Conservation (phyloP, 2,329 filamentous ascomycete species). For the Penicillium sp. region DNA sequence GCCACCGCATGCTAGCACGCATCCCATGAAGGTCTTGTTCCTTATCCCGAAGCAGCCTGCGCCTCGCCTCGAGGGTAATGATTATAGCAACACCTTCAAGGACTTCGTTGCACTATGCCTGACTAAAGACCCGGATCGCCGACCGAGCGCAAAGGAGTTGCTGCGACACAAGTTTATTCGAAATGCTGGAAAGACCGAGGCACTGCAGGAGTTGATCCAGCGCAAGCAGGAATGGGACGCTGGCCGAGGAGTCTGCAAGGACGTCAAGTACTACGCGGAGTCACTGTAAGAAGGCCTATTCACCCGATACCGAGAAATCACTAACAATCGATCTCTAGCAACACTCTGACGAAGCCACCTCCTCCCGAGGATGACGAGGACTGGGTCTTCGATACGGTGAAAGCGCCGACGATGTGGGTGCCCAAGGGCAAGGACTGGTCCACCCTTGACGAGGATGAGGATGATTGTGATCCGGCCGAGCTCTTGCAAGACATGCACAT, state of each 20-base stretch:
- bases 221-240: slow-evolving; percentile 83
- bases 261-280: slow-evolving; percentile 90
- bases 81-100: slow-evolving; percentile 88
- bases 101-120: slow-evolving; percentile 92
- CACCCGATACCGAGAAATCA: background rate
- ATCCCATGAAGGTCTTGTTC: slow-evolving; percentile 93
- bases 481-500: slow-evolving; percentile 49
- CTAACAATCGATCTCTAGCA: slow-evolving; percentile 47
- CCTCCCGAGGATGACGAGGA: slow-evolving; percentile 76
- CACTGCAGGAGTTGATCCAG: slow-evolving; percentile 81
- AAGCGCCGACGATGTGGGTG: slow-evolving; percentile 66
- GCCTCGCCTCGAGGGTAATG: slow-evolving; percentile 77
- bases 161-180: slow-evolving; percentile 88
- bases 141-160: slow-evolving; percentile 85
- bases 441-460: slow-evolving; percentile 42
- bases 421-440: slow-evolving; percentile 59
- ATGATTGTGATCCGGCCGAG: slow-evolving; percentile 38
- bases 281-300: slow-evolving; percentile 65
- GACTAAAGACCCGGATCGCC: slow-evolving; percentile 85
- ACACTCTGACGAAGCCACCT: slow-evolving; percentile 62
- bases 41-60: slow-evolving; percentile 88
- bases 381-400: slow-evolving; percentile 96
- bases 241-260: slow-evolving; percentile 69
- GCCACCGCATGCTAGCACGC: slow-evolving; percentile 82
- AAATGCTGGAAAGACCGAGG: slow-evolving; percentile 84